Percentiles rank a stretch among this genome's conserved stretches.
These are phyloP conservation scores for Chaetoceros tenuissimus DNA, from an alignment of 108 stramenopile species.

Conservation along the genomic window DNA sequence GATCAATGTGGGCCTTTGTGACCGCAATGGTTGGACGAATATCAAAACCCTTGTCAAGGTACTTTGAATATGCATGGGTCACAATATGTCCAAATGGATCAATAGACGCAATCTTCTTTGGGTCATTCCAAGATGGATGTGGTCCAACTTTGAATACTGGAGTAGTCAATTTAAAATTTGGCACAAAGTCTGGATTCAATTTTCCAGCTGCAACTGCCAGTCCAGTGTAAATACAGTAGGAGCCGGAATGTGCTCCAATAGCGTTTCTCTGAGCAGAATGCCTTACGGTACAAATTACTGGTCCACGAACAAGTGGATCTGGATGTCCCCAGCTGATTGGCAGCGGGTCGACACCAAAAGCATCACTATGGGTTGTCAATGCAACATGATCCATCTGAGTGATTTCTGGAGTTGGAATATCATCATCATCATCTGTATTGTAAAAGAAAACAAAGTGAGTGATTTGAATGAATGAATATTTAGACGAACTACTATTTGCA, in stretches of 20 bases:
- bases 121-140: conserved; percentile 87
- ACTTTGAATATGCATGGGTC: conserved; percentile 71
- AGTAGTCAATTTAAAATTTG: conserved; percentile 81
- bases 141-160: conserved; percentile 97
- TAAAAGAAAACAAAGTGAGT: background rate
- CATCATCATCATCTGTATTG: conserved; percentile 25
- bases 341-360: conserved; percentile 89
- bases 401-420: conserved; percentile 42
- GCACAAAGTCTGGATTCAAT: conserved; percentile 91
- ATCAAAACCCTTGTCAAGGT: conserved; percentile 95
- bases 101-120: conserved; percentile 89
- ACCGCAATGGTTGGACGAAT: conserved; percentile 99
- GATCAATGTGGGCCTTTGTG: conserved; percentile 98
- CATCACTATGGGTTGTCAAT: conserved; percentile 83
- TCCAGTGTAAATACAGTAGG: conserved; percentile 96
- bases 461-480: no score
- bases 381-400: conserved; percentile 71
- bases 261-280: conserved; percentile 91
- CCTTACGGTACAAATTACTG: conserved; percentile 91
- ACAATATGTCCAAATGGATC: conserved; percentile 95
- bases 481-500: no score
- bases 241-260: conserved; percentile 96
- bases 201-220: conserved; percentile 93
- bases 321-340: conserved; percentile 89
- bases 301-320: conserved; percentile 81